Evolutionary conservation across 164 flowering plant species (phyloP), one percentile per base, ranked within the genome.

Genomic region (Magnolia officinalis): DNA sequence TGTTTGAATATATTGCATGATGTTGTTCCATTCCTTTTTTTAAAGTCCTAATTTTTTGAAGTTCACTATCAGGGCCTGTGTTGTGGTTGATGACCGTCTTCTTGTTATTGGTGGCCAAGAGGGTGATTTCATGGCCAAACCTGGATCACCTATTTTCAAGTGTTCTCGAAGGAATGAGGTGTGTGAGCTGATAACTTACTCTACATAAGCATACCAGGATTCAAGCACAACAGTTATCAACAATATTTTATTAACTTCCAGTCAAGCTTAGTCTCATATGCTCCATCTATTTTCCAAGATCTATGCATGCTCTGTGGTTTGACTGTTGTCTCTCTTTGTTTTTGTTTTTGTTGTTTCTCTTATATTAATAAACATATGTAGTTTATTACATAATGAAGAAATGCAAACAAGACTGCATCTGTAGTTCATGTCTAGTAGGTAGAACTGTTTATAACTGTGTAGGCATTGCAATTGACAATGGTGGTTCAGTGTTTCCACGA

Each of bases 61-160:
- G 71, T 70, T 75, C 58, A 50, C 63, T 76, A 21, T 68, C 85
- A 96, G 99, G 91, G 91, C 97, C 31, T 96, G 98, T 78, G 76
- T 91, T 71, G 98, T 90, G 58, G 84, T 81, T 77, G 71, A 92
- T 83, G 94, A 96, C 82, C 87, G 82, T 50, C 89, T 96, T 37
- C 83, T 81, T 82, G 88, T 90, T 29, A 88, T 95, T 83, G 98
- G 98, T 78, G 98, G 98, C 79, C 98, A 93, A 87, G 98, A 95
- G 81, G 98, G 98, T 76, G 98, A 95, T 85, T 95, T 95, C 76
- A 90, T 91, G 97, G 92, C 98, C 66, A 95, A 95, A 79, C 98
- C 98, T 72, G 92, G 96, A 65, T 95, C 98, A 65, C 98, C 98
- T 19, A 92, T 93, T 72, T 95, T 92, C 84, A 95, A 95, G 80